Percentiles rank a stretch among this genome's conserved stretches.
Evolutionary conservation across 306 rosid genomes (phyloP).

Genomic region (Styphnolobium japonicum): DNA sequence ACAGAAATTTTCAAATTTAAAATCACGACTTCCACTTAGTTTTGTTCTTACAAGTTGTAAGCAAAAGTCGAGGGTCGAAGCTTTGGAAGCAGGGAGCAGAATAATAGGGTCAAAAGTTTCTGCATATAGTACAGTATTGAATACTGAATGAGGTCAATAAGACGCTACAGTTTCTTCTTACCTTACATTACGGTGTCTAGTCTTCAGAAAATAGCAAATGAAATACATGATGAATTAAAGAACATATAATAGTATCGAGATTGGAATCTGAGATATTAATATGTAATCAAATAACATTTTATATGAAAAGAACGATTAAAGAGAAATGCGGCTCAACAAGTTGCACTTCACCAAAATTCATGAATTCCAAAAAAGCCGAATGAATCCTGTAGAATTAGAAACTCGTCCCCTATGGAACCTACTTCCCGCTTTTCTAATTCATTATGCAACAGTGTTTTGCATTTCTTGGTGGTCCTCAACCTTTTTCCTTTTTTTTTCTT

Average conservation of each 20-base stretch:
- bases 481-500: no score
- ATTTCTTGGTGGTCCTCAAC: no score
- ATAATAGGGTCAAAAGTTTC: neutral
- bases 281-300: neutral
- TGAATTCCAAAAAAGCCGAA: neutral
- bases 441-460: neutral
- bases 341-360: neutral
- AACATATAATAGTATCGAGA: neutral
- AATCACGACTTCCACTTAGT: neutral
- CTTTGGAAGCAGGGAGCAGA: neutral
- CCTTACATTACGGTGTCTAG: slow-evolving; percentile 14
- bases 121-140: neutral
- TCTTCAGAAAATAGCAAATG: slow-evolving; percentile 1
- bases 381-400: neutral
- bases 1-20: neutral
- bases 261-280: neutral
- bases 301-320: neutral
- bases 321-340: neutral
- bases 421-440: no score
- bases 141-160: neutral
- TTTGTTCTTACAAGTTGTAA: neutral
- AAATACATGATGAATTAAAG: neutral
- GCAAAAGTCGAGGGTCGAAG: neutral
- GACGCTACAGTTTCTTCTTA: neutral
- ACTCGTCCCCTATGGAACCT: neutral